Conservation (phyloP, 805 yeast genomes). For the Candida maltosa region DNA sequence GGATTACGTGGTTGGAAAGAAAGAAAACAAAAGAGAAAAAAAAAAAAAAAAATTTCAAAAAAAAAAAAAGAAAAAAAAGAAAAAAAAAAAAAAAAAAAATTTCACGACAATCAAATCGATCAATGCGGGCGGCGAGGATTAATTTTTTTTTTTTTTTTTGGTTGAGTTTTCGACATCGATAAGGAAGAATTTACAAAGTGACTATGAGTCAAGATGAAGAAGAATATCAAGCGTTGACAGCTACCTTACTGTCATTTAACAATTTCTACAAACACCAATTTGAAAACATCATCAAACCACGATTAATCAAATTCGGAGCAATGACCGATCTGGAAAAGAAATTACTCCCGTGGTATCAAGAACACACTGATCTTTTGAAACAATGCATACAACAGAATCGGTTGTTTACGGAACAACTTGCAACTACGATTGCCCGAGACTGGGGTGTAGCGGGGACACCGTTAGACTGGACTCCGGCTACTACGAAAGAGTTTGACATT, state of each 20-base stretch:
- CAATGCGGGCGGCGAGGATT: too few relatives aligned
- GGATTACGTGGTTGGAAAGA: background rate
- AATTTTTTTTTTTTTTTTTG: too few relatives aligned
- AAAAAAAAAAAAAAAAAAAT: too few relatives aligned
- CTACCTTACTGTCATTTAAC: constrained; percentile 33
- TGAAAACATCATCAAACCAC: constrained; percentile 30
- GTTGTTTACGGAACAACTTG: constrained; percentile 40
- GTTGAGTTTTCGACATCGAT: too few relatives aligned
- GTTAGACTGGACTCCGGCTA: constrained; percentile 39
- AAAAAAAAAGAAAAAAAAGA: too few relatives aligned
- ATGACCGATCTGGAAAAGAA: constrained; percentile 38
- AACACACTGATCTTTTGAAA: constrained; percentile 36
- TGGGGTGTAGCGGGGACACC: constrained; percentile 49
- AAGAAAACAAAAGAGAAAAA: too few relatives aligned
- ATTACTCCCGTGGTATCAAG: constrained; percentile 49
- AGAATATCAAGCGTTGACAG: constrained; percentile 34
- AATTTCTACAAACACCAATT: constrained; percentile 30
- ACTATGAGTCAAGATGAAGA: constrained; percentile 19
- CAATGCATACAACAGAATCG: constrained; percentile 45
- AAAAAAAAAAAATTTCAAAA: too few relatives aligned
- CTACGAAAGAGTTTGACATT: constrained; percentile 48
- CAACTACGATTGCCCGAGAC: constrained; percentile 38
- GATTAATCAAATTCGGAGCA: constrained; percentile 20
- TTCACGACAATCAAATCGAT: too few relatives aligned
- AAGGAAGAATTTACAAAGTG: background rate